phyloP scores from a whole-genome alignment of 139 green algal species.

The Edaphochlamys debaryana region DNA sequence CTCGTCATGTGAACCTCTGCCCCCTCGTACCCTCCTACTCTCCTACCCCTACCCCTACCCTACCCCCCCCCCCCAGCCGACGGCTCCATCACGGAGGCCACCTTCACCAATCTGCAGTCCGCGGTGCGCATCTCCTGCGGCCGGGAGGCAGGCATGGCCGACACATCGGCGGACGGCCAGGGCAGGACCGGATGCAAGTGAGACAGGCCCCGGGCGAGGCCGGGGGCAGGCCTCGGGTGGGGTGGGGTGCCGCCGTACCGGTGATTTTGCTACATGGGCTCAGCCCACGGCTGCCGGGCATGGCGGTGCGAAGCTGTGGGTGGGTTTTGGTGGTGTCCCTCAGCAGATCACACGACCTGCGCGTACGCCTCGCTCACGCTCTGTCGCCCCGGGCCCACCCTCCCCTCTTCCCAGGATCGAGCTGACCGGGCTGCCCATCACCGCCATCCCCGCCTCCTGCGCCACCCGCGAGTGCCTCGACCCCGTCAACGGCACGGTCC shows the following conservation, averaged over 20 bases:
- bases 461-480: slow-evolving; percentile 5
- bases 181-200: background rate
- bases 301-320: too few relatives aligned
- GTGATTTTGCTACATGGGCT: too few relatives aligned
- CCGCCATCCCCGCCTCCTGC: slow-evolving; percentile 22
- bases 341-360: too few relatives aligned
- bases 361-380: too few relatives aligned
- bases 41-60: background rate
- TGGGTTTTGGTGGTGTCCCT: too few relatives aligned
- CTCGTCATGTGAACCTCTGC: too few relatives aligned
- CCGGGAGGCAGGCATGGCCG: background rate
- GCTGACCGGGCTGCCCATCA: slow-evolving; percentile 33
- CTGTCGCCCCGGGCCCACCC: too few relatives aligned
- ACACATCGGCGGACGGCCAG: background rate
- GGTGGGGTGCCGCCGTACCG: too few relatives aligned
- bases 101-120: background rate
- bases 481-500: slow-evolving; percentile 16
- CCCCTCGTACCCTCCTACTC: background rate
- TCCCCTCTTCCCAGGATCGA: slow-evolving; percentile 8
- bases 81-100: slow-evolving; percentile 12
- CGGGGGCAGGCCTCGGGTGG: too few relatives aligned
- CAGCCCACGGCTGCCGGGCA: too few relatives aligned
- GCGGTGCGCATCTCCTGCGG: slow-evolving; percentile 1
- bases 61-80: background rate
- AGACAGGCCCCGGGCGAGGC: too few relatives aligned